Conservation (phyloP, 371 early-diverging fungal species). For the Mortierella sp. region DNA sequence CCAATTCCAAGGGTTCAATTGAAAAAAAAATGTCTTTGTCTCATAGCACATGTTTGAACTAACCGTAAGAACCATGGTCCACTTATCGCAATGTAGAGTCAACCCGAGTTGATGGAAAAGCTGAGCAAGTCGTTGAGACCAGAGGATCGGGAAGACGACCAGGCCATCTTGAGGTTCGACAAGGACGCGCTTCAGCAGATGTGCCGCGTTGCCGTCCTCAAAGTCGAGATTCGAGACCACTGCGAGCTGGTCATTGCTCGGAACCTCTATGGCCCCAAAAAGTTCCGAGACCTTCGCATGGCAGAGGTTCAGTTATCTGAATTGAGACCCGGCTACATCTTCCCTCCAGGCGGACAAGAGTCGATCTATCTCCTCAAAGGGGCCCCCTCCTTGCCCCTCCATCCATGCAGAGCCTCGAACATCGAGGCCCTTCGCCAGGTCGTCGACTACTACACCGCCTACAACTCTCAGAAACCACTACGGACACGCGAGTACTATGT, state of each 20-base stretch:
- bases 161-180: conserved; percentile 54
- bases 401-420: conserved; percentile 56
- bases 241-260: conserved; percentile 56
- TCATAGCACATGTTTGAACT: not conserved
- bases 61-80: not conserved
- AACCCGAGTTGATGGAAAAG: conserved; percentile 53
- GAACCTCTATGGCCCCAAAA: conserved; percentile 53
- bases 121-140: conserved; percentile 42
- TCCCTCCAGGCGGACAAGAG: conserved; percentile 56
- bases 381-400: conserved; percentile 51
- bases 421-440: conserved; percentile 58
- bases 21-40: not conserved
- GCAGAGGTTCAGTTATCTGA: conserved; percentile 51
- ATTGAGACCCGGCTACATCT: conserved; percentile 42
- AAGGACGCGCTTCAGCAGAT: conserved; percentile 54
- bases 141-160: conserved; percentile 54
- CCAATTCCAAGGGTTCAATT: not conserved
- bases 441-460: conserved; percentile 56
- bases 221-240: conserved; percentile 52
- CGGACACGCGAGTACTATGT: conserved; percentile 51
- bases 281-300: conserved; percentile 56
- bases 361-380: conserved; percentile 57
- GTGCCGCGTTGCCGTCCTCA: conserved; percentile 50
- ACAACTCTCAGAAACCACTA: conserved; percentile 48
- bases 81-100: conserved; percentile 18